These are phyloP conservation scores for Meyerozyma carpophila DNA, from an alignment of 1,139 yeast genomes.

Conservation along the genomic window DNA sequence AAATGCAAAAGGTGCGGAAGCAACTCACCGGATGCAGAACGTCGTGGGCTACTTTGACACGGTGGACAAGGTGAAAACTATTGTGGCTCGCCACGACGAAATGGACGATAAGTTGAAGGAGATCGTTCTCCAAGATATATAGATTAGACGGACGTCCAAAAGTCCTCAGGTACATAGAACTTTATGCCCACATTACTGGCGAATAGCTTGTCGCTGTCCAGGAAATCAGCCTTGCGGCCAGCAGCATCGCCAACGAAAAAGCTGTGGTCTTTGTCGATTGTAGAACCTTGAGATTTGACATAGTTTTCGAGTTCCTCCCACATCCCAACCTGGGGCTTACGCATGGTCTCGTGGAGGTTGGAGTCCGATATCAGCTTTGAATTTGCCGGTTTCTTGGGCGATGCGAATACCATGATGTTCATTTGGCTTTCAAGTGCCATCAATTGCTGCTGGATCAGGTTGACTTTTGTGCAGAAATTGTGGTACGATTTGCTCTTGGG, in stretches of 20 bases:
- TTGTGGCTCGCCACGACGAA: slow-evolving; percentile 17
- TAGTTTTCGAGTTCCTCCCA: slow-evolving; percentile 46
- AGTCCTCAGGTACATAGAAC: slow-evolving; percentile 70
- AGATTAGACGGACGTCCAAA: slow-evolving; percentile 12
- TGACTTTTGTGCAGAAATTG: slow-evolving; percentile 42
- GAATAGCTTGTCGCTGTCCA: slow-evolving; percentile 70
- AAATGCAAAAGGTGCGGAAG: slow-evolving; percentile 21
- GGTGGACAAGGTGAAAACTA: slow-evolving; percentile 40
- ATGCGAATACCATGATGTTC: slow-evolving; percentile 50
- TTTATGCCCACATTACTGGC: slow-evolving; percentile 51
- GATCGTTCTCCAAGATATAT: slow-evolving; percentile 17
- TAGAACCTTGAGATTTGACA: slow-evolving; percentile 16
- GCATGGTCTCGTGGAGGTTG: slow-evolving; percentile 35
- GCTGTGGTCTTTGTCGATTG: slow-evolving; percentile 38
- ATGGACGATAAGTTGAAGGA: slow-evolving; percentile 21
- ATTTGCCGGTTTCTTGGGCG: slow-evolving; percentile 47
- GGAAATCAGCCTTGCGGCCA: slow-evolving; percentile 70
- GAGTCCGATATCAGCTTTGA: slow-evolving; percentile 20
- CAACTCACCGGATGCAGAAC: slow-evolving; percentile 25
- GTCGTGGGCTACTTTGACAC: slow-evolving; percentile 57
- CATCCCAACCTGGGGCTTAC: slow-evolving; percentile 81
- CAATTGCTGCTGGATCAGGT: slow-evolving; percentile 26
- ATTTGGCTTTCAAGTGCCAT: slow-evolving; percentile 20
- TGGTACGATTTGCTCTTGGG: slow-evolving; percentile 46
- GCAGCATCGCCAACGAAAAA: slow-evolving; percentile 97